These are phyloP conservation scores for Candida schatavii DNA, from an alignment of 805 yeast genomes.

Conservation along the genomic window DNA sequence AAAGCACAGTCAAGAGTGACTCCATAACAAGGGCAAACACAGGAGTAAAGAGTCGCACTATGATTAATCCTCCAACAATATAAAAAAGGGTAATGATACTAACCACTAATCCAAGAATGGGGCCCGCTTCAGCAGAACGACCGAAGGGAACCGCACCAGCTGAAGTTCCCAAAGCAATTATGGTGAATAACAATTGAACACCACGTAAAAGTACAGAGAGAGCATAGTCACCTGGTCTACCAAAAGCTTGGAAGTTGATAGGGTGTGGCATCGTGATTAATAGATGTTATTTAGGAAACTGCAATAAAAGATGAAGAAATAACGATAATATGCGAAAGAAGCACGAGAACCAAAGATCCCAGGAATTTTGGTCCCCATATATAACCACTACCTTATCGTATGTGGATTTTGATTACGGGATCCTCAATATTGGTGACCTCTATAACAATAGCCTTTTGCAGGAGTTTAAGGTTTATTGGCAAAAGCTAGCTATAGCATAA, in stretches of 20 bases:
- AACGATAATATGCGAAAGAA: no score
- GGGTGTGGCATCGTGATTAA: constrained; percentile 1
- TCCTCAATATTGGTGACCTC: no score
- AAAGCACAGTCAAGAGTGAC: neutral
- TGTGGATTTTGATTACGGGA: no score
- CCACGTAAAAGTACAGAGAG: constrained; percentile 1
- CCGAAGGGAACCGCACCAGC: neutral
- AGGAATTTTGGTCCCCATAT: no score
- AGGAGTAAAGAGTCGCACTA: neutral
- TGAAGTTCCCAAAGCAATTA: neutral
- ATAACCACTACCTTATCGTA: no score
- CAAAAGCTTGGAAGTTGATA: neutral
- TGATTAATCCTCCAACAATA: neutral
- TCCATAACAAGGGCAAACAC: neutral
- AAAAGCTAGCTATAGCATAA: no score
- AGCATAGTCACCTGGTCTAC: constrained; percentile 2
- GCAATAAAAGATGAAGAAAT: no score
- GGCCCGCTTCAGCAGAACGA: neutral
- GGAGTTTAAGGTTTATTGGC: no score
- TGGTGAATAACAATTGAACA: neutral
- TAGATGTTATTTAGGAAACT: no score
- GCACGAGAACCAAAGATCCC: no score
- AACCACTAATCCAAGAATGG: neutral
- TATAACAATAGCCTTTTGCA: no score
- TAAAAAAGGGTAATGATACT: neutral